Percentiles rank a stretch among this genome's conserved stretches.
These are phyloP conservation scores for Naumovozyma dairenensis DNA, from an alignment of 805 yeast genomes.

Conservation along the genomic window DNA sequence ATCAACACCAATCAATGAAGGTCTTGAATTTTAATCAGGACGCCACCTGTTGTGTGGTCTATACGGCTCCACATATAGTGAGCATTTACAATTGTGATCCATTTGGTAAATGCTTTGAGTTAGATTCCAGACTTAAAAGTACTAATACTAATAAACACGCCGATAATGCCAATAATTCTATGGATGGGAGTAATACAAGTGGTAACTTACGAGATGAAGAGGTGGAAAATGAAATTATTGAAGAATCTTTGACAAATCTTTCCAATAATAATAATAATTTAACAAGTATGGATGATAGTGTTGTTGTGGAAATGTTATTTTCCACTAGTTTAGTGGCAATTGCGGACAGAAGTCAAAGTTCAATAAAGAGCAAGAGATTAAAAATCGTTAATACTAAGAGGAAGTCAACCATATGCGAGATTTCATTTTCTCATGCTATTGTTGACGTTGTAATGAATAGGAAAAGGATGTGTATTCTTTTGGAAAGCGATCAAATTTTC, in stretches of 20 bases:
- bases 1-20: no score
- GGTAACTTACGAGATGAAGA: conserved; percentile 3
- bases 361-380: conserved; percentile 50
- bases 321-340: conserved; percentile 78
- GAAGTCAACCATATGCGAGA: conserved; percentile 67
- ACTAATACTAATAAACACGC: conserved; percentile 3
- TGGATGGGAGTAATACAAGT: not conserved
- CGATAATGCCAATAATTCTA: not conserved
- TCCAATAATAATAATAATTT: no score
- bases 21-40: conserved; percentile 83
- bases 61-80: conserved; percentile 57
- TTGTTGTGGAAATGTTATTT: conserved; percentile 79
- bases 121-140: conserved; percentile 23
- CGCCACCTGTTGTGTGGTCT: conserved; percentile 61
- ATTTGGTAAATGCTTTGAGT: conserved; percentile 59
- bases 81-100: conserved; percentile 83
- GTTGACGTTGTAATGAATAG: conserved; percentile 70
- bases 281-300: conserved; percentile 33
- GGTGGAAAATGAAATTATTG: not conserved
- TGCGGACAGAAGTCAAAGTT: conserved; percentile 62
- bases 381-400: conserved; percentile 65
- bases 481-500: conserved; percentile 65
- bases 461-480: conserved; percentile 65
- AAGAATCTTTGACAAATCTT: conserved; percentile 14
- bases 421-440: conserved; percentile 73